phyloP scores from a whole-genome alignment of 345 rosid species.

The Triadica sebifera region DNA sequence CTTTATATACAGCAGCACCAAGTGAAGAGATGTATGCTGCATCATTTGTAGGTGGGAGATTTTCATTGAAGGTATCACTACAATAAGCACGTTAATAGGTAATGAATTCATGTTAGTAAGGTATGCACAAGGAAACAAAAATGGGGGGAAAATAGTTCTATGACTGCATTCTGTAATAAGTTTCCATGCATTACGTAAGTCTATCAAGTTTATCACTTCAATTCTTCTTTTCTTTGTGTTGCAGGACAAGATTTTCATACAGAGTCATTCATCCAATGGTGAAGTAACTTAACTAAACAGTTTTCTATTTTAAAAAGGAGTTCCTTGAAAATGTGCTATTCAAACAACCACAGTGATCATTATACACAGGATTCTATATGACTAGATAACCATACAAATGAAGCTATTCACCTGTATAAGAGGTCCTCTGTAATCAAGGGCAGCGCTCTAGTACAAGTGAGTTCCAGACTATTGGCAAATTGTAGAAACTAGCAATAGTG shows the following conservation, averaged over 20 bases:
- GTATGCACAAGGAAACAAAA: neutral
- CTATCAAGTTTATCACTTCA: neutral
- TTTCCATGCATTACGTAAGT: neutral
- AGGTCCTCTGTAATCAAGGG: neutral
- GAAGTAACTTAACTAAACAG: neutral
- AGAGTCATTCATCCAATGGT: neutral
- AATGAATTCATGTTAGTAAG: conserved; percentile 16
- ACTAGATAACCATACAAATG: neutral
- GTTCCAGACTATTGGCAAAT: neutral
- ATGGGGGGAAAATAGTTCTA: neutral
- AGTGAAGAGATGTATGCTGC: conserved; percentile 67
- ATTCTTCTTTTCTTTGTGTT: neutral
- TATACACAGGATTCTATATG: neutral
- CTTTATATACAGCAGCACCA: conserved; percentile 87
- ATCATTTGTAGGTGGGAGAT: conserved; percentile 84
- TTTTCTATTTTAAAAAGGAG: neutral
- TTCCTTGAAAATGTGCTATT: neutral
- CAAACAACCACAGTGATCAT: neutral
- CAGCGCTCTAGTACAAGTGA: neutral
- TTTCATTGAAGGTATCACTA: conserved; percentile 97
- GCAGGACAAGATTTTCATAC: neutral
- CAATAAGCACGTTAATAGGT: conserved; percentile 20
- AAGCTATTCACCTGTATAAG: neutral
- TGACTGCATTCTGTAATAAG: neutral
- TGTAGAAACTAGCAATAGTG: neutral